phyloP scores from a whole-genome alignment of 192 early-diverging fungal genomes.

The Backusella psychrophila region DNA sequence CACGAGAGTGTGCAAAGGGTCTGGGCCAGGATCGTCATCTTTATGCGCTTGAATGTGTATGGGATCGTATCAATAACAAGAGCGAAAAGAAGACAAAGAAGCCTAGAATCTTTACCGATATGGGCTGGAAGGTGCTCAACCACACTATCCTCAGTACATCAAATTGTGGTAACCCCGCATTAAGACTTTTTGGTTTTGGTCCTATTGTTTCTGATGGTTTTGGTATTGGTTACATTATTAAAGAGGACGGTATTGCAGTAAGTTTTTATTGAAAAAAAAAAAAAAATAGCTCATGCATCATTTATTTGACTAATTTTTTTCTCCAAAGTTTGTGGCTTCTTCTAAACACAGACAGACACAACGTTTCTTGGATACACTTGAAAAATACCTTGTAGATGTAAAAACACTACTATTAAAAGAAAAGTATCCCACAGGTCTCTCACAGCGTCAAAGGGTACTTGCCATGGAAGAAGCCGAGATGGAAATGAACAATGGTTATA shows the following conservation, averaged over 20 bases:
- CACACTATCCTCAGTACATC: constrained; percentile 66
- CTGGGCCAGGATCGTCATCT: constrained; percentile 87
- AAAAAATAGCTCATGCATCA: background rate
- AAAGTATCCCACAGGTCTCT: constrained; percentile 32
- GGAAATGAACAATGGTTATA: constrained; percentile 36
- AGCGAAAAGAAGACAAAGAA: constrained; percentile 9
- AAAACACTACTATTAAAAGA: constrained; percentile 33
- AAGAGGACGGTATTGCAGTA: constrained; percentile 47
- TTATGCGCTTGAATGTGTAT: constrained; percentile 72
- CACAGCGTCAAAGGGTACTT: constrained; percentile 20
- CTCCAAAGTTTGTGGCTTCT: constrained; percentile 42
- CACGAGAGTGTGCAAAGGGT: constrained; percentile 65
- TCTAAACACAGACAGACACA: constrained; percentile 50
- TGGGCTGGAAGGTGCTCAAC: constrained; percentile 49
- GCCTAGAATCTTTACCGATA: constrained; percentile 40
- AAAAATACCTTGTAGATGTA: constrained; percentile 42
- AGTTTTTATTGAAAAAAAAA: constrained; percentile 1
- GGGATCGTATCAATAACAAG: constrained; percentile 26
- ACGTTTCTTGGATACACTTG: constrained; percentile 38
- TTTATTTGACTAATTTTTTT: background rate
- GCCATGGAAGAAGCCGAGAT: constrained; percentile 30
- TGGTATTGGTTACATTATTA: constrained; percentile 79
- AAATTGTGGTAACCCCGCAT: constrained; percentile 62
- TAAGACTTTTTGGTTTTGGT: constrained; percentile 80
- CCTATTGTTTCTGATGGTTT: constrained; percentile 77